These are phyloP conservation scores for Diaporthe vaccinii DNA, from an alignment of 2,329 filamentous ascomycete species.

Conservation along the genomic window DNA sequence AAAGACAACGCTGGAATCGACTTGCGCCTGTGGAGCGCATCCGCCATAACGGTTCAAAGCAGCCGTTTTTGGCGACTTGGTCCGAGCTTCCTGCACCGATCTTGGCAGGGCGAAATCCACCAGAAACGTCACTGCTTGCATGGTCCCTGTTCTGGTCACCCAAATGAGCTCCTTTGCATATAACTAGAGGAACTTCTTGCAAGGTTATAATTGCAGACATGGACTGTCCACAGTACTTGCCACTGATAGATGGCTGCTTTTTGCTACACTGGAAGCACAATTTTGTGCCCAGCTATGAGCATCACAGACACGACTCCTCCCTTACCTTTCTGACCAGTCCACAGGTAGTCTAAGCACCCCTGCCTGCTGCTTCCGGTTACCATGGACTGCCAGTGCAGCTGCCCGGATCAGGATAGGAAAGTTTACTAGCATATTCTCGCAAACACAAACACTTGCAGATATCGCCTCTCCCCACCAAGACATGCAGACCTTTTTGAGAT, in stretches of 20 bases:
- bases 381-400: not conserved
- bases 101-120: slow-evolving; percentile 9
- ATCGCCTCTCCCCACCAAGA: not conserved
- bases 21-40: not conserved
- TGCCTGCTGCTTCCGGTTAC: not conserved
- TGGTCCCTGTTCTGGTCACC: not conserved
- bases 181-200: not conserved
- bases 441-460: too few species aligned
- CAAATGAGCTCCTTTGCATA: not conserved
- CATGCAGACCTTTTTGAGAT: not conserved
- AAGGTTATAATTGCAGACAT: not conserved
- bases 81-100: slow-evolving; percentile 1
- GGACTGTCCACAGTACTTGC: not conserved
- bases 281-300: not conserved
- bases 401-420: not conserved
- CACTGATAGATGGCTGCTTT: too few species aligned
- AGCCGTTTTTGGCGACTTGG: slow-evolving; percentile 32
- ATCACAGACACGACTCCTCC: not conserved
- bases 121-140: not conserved
- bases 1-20: not conserved
- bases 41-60: not conserved
- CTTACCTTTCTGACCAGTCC: not conserved
- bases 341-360: too few species aligned
- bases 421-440: not conserved
- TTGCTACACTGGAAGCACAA: too few species aligned